phyloP scores from a whole-genome alignment of 169 alveolate species.

The Neospora caninum region DNA sequence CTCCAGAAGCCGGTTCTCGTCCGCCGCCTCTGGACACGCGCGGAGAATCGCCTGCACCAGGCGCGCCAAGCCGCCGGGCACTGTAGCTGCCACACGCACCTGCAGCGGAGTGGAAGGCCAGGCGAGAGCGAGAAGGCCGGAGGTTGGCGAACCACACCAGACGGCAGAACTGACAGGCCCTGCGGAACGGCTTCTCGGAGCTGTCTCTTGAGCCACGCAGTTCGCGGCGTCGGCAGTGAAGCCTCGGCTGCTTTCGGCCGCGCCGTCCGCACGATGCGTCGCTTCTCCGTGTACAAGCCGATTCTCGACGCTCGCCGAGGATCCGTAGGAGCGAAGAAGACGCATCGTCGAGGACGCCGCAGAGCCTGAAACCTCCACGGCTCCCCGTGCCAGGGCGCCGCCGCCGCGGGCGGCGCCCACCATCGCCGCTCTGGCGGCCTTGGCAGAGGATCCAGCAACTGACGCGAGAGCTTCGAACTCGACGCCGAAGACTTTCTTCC shows the following conservation, averaged over 20 bases:
- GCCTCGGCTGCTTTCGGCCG: neutral
- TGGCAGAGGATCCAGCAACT: neutral
- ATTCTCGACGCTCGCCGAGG: neutral
- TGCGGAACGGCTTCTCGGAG: too few species aligned
- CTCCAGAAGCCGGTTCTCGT: neutral
- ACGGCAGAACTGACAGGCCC: neutral
- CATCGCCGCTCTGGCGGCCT: neutral
- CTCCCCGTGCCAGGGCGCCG: slow-evolving; percentile 36
- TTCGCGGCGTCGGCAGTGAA: too few species aligned
- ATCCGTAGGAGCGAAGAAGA: neutral
- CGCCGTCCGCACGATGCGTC: neutral
- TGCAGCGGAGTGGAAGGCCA: slow-evolving; percentile 18
- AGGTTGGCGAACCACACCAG: neutral
- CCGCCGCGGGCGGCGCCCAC: slow-evolving; percentile 28
- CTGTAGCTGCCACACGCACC: slow-evolving; percentile 15
- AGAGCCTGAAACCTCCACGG: neutral
- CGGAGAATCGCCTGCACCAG: slow-evolving; percentile 19
- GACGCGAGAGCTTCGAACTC: slow-evolving; percentile 16
- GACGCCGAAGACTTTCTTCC: neutral
- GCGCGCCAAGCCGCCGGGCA: slow-evolving; percentile 23
- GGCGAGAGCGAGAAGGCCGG: neutral
- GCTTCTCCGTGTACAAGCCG: neutral
- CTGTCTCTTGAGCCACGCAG: too few species aligned
- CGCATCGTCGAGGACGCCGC: neutral
- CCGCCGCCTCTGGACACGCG: slow-evolving; percentile 13